phyloP scores from a whole-genome alignment of 805 yeast genomes.

The Wickerhamomyces sydowiorum region DNA sequence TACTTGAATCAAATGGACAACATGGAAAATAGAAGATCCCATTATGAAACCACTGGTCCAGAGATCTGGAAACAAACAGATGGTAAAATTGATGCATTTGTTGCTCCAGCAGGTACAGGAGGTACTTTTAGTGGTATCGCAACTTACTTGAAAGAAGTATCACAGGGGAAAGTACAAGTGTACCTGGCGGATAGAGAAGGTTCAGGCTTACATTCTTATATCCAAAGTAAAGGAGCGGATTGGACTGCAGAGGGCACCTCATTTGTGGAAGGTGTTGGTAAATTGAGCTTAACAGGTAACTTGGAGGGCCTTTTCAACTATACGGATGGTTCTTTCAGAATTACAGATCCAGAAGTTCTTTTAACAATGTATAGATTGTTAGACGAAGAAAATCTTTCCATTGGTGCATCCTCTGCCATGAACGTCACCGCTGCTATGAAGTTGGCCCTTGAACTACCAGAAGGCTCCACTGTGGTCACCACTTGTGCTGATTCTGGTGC shows the following conservation, averaged over 20 bases:
- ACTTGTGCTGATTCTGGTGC: conserved; percentile 18
- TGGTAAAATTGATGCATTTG: conserved; percentile 52
- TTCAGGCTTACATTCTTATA: conserved; percentile 45
- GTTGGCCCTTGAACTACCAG: conserved; percentile 17
- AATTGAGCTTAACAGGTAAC: conserved; percentile 18
- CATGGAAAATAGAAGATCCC: conserved; percentile 66
- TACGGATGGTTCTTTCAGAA: conserved; percentile 13
- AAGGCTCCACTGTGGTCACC: conserved; percentile 20
- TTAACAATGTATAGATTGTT: conserved; percentile 13
- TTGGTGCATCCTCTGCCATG: conserved; percentile 21
- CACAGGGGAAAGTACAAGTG: conserved; percentile 31
- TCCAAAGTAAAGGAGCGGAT: conserved; percentile 12
- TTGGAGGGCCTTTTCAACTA: conserved; percentile 12
- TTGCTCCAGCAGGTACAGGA: conserved; percentile 78
- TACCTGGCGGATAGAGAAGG: conserved; percentile 81
- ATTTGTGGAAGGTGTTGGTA: conserved; percentile 23
- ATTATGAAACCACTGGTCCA: conserved; percentile 69
- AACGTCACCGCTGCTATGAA: conserved; percentile 18
- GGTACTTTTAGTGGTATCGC: conserved; percentile 79
- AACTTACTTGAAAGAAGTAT: conserved; percentile 46
- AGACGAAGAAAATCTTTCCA: conserved; percentile 13
- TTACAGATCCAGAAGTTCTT: conserved; percentile 14
- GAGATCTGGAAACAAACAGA: conserved; percentile 62
- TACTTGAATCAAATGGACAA: conserved; percentile 83
- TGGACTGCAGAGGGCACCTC: conserved; percentile 21